phyloP scores from a whole-genome alignment of 2,329 filamentous ascomycete genomes.

The Fusarium sp. region DNA sequence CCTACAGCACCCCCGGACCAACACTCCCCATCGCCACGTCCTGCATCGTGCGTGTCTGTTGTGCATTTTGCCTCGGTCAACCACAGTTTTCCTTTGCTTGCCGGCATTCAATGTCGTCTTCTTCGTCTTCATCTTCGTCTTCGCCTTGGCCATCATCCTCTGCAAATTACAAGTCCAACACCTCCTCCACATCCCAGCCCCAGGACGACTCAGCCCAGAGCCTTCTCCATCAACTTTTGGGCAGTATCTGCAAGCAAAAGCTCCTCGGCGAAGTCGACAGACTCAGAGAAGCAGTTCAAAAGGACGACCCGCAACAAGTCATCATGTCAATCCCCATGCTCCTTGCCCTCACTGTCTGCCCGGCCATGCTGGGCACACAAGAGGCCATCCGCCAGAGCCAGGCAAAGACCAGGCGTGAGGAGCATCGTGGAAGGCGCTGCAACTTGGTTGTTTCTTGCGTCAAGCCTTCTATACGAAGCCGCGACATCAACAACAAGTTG shows the following conservation, averaged over 20 bases:
- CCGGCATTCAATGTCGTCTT: constrained; percentile 39
- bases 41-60: constrained; percentile 22
- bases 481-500: constrained; percentile 55
- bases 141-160: constrained; percentile 19
- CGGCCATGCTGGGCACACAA: constrained; percentile 55
- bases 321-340: constrained; percentile 45
- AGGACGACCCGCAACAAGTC: constrained; percentile 42
- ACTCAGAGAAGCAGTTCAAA: constrained; percentile 39
- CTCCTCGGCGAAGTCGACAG: constrained; percentile 42
- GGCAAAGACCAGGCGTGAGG: constrained; percentile 55
- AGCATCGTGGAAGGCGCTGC: constrained; percentile 58
- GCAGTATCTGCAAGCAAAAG: constrained; percentile 37
- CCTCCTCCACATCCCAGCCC: constrained; percentile 21
- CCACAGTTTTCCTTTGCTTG: constrained; percentile 5
- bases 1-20: constrained; percentile 22
- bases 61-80: constrained; percentile 18
- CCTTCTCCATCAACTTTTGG: constrained; percentile 38
- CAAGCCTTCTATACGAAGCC: constrained; percentile 56
- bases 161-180: constrained; percentile 27
- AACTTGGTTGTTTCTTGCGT: constrained; percentile 58
- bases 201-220: constrained; percentile 27
- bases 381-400: constrained; percentile 59
- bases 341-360: constrained; percentile 44
- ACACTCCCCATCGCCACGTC: constrained; percentile 14
- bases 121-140: constrained; percentile 28